phyloP scores from a whole-genome alignment of 2,329 filamentous ascomycete species.

The Pseudogymnoascus sp. region DNA sequence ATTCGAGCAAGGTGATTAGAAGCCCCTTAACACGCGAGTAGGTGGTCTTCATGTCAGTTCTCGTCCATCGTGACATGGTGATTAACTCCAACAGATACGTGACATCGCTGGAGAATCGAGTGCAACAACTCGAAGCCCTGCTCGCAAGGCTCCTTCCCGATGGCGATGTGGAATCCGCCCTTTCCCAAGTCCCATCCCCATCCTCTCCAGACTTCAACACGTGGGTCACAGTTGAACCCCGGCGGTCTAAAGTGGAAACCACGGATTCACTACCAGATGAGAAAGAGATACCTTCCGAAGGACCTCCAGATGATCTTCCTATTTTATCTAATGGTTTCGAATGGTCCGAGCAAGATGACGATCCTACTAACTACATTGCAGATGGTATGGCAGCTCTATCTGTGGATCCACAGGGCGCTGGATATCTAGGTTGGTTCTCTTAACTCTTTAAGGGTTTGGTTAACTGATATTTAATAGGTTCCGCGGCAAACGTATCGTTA shows the following conservation, averaged over 20 bases:
- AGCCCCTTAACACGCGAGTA: neutral
- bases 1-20: neutral
- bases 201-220: neutral
- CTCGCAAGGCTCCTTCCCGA: neutral
- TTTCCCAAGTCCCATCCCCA: neutral
- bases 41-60: neutral
- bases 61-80: neutral
- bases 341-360: neutral
- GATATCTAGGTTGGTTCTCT: constrained; percentile 16
- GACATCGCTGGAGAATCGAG: neutral
- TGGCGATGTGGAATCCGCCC: neutral
- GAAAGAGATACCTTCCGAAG: neutral
- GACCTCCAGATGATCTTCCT: neutral
- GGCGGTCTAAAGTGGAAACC: neutral
- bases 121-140: neutral
- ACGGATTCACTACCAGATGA: neutral
- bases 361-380: constrained; percentile 8
- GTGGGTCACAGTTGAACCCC: neutral
- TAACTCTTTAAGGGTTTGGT: neutral
- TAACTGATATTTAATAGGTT: neutral
- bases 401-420: constrained; percentile 15
- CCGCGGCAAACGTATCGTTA: neutral
- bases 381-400: constrained; percentile 21
- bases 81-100: neutral
- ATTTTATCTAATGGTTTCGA: neutral